Base-by-base conservation (phyloP, 176 grass and related monocot species). In the Dendrocalamus sinicus region DNA sequence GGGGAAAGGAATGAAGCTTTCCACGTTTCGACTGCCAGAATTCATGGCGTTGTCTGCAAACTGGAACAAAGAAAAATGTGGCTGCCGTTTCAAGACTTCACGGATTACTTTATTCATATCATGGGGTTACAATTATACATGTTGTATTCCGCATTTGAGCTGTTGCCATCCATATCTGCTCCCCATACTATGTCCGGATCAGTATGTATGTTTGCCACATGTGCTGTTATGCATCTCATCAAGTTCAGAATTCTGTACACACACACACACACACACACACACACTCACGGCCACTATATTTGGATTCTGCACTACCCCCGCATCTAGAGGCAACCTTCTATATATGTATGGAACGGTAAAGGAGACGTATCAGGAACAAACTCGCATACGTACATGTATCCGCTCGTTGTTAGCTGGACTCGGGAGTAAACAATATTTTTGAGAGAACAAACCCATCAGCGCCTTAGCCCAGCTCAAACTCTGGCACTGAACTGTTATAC, bases 71-170 rank as follows among this genome's bases (percentile, higher is more conserved):
- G 37, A 39, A 20, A 52, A 40, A 43, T 1, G 37, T 7, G 13
- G 35, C 11, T 51, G 44, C 0, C 47, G 26, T 86, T 82, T 39
- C 26, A 28, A 39, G 32, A 60, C 11, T 11, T 11, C 26, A 58
- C 46, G 26, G 65, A 72, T 90, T 51, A 84, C 61, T 91, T 59
- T 68, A 70, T 87, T 68, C 70, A 69, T 19, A 70, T 62, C 50
- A 45, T 28, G 67, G 61, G 68, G 74, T 26, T 55, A 82, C 39
- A 67, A 78, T 24, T 73, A 57, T 73, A 60, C 77, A 85, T 28
- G 67, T 8, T 15, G 19, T 69, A 54, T 74, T 10, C 63, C 69
- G 76, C 82, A 80, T 20, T 78, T 50, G 58, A 73, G 23, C 0
- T 8, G 24, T 59, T 59, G 59, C 66, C 72, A 72, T 32, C 47